These are phyloP conservation scores for Phaffomyces antillensis DNA, from an alignment of 805 yeast genomes.

Conservation along the genomic window DNA sequence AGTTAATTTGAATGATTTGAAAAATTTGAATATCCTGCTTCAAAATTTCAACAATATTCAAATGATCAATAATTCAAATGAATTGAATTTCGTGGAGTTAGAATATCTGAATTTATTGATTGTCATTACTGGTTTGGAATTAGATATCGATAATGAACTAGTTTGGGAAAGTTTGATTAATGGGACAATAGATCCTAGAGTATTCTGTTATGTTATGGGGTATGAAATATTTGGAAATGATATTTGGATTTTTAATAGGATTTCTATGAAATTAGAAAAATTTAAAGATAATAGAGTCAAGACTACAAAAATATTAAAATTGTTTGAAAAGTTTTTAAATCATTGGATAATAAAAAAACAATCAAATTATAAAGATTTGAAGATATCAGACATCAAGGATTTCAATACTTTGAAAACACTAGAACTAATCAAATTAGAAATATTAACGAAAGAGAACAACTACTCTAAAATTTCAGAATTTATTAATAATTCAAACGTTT, in stretches of 20 bases:
- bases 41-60: slow-evolving; percentile 22
- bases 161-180: slow-evolving; percentile 20
- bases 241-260: slow-evolving; percentile 17
- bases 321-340: slow-evolving; percentile 17
- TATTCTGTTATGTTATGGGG: slow-evolving; percentile 15
- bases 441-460: slow-evolving; percentile 6
- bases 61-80: slow-evolving; percentile 23
- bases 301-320: slow-evolving; percentile 14
- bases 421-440: slow-evolving; percentile 12
- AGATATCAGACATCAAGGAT: slow-evolving; percentile 9
- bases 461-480: slow-evolving; percentile 2
- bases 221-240: slow-evolving; percentile 13
- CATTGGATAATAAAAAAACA: slow-evolving; percentile 17
- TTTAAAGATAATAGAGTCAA: slow-evolving; percentile 8
- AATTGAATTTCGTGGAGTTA: slow-evolving; percentile 29
- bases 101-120: slow-evolving; percentile 32
- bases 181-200: slow-evolving; percentile 23
- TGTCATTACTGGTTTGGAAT: slow-evolving; percentile 25
- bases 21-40: slow-evolving; percentile 9
- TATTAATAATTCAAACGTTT: slow-evolving; percentile 2
- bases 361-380: background rate
- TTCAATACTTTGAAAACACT: slow-evolving; percentile 12
- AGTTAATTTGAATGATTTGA: slow-evolving; percentile 7
- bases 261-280: slow-evolving; percentile 8
- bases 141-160: slow-evolving; percentile 9